These are phyloP conservation scores for Hypoxylon sp. DNA, from an alignment of 2,329 filamentous ascomycete species.

Conservation along the genomic window DNA sequence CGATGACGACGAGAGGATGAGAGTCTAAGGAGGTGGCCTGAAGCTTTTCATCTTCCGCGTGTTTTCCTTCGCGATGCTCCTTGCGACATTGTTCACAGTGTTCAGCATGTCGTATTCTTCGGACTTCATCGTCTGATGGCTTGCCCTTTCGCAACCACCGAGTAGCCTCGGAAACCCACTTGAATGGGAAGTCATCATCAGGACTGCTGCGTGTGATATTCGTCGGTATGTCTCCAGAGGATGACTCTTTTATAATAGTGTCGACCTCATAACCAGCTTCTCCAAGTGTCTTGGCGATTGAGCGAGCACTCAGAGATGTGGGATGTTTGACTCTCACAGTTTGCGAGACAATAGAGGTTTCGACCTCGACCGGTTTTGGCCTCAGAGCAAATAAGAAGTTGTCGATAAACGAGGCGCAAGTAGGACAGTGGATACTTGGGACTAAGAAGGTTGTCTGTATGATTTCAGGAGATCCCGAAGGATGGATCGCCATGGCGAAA, in stretches of 20 bases:
- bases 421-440: slow-evolving; percentile 20
- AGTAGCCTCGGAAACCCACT: not conserved
- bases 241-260: slow-evolving; percentile 12
- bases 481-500: slow-evolving; percentile 8
- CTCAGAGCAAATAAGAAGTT: slow-evolving; percentile 14
- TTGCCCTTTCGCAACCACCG: not conserved
- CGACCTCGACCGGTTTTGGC: slow-evolving; percentile 13
- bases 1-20: slow-evolving; percentile 17
- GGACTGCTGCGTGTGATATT: not conserved
- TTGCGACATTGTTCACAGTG: slow-evolving; percentile 22
- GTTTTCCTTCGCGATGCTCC: not conserved
- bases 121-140: slow-evolving; percentile 4
- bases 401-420: slow-evolving; percentile 17
- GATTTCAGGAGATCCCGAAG: slow-evolving; percentile 4
- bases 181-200: slow-evolving; percentile 17
- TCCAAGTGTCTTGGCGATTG: slow-evolving; percentile 12
- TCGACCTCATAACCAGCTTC: slow-evolving; percentile 21
- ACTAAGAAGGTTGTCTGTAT: slow-evolving; percentile 23
- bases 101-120: slow-evolving; percentile 14
- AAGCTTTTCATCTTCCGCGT: not conserved
- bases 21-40: not conserved
- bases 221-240: not conserved
- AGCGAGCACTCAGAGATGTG: slow-evolving; percentile 12
- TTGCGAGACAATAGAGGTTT: slow-evolving; percentile 23
- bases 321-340: slow-evolving; percentile 15